These are phyloP conservation scores for Syzygium malaccense DNA, from an alignment of 441 rosid genomes.

Conservation along the genomic window DNA sequence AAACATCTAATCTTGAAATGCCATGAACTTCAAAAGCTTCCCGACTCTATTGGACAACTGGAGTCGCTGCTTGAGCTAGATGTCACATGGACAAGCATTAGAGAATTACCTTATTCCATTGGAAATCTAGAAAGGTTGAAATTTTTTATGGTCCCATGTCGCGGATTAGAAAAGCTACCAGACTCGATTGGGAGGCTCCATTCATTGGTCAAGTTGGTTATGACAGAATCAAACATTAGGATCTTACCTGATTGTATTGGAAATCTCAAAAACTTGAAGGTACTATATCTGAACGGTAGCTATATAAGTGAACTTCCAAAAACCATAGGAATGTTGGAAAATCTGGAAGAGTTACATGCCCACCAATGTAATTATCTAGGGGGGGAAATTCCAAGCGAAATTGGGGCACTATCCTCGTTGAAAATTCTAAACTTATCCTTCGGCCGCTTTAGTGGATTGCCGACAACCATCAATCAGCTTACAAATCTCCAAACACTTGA, in stretches of 20 bases:
- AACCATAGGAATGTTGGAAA: background rate
- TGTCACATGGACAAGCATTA: rapidly evolving
- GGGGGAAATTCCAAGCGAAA: background rate
- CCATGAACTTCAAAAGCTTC: too few relatives aligned
- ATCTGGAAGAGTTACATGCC: rapidly evolving
- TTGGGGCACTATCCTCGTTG: background rate
- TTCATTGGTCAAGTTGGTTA: background rate
- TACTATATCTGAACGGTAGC: rapidly evolving
- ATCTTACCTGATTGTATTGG: background rate
- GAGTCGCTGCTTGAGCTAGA: too few relatives aligned
- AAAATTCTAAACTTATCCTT: rapidly evolving
- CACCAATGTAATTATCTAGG: rapidly evolving
- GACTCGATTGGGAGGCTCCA: background rate
- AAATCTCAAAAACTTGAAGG: background rate
- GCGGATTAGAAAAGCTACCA: background rate
- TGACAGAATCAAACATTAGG: rapidly evolving
- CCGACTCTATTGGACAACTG: too few relatives aligned
- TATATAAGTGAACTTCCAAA: background rate
- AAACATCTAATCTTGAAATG: too few relatives aligned
- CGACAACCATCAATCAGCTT: background rate
- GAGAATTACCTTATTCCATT: background rate
- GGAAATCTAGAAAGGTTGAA: background rate
- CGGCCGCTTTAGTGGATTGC: background rate
- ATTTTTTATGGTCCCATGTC: rapidly evolving
- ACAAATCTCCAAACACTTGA: background rate